phyloP scores from a whole-genome alignment of 2,329 filamentous ascomycete genomes.

The Huntiella savannae region DNA sequence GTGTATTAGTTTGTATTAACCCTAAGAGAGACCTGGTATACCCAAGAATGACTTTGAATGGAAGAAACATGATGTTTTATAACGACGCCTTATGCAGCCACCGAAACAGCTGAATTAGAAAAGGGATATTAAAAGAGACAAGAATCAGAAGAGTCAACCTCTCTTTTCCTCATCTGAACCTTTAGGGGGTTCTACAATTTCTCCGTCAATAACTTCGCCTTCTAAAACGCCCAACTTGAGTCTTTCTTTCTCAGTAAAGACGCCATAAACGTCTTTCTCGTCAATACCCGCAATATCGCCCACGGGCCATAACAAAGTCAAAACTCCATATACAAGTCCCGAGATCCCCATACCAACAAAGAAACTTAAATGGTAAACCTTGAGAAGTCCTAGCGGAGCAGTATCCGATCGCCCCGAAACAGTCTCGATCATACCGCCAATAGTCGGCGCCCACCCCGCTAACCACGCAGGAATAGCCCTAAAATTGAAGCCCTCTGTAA shows the following conservation, averaged over 20 bases:
- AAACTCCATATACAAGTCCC: conserved; percentile 10
- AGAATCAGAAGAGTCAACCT: too few relatives aligned
- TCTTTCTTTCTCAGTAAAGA: conserved; percentile 25
- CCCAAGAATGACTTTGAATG: too few relatives aligned
- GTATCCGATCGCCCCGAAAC: conserved; percentile 11
- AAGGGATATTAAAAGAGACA: too few relatives aligned
- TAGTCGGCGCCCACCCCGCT: conserved; percentile 17
- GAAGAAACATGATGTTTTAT: too few relatives aligned
- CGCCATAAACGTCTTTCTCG: conserved; percentile 24
- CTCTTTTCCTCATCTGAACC: conserved; percentile 3
- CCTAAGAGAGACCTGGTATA: too few relatives aligned
- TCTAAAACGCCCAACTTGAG: conserved; percentile 20
- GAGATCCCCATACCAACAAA: conserved; percentile 13
- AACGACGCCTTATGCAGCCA: too few relatives aligned
- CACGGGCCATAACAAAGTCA: conserved; percentile 23
- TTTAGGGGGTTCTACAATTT: background rate
- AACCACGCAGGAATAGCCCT: conserved; percentile 19
- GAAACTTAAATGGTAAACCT: conserved; percentile 11
- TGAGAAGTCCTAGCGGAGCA: conserved; percentile 9
- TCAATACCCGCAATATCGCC: conserved; percentile 24
- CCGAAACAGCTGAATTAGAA: too few relatives aligned
- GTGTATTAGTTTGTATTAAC: too few relatives aligned
- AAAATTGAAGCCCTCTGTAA: conserved; percentile 19
- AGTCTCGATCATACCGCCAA: conserved; percentile 15
- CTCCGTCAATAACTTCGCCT: conserved; percentile 10